Evolutionary conservation across 352 stramenopile species (phyloP).

Genomic region (Phytopythium aichiense): DNA sequence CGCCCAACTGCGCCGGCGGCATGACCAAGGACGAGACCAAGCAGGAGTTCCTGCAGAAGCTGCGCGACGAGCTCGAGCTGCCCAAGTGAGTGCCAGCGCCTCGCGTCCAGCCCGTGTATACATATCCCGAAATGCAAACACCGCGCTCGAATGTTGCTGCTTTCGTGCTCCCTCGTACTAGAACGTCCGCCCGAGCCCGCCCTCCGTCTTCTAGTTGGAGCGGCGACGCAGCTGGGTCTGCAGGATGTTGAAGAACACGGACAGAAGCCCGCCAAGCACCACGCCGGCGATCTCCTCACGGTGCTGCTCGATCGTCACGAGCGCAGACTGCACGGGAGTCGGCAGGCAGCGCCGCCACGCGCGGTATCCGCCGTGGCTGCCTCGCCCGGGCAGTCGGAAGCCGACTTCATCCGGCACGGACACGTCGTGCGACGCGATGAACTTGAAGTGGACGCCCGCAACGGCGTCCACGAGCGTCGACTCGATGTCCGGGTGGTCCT

Average conservation of each 20-base stretch:
- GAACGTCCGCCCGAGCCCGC: not conserved
- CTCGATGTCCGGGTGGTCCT: conserved; percentile 68
- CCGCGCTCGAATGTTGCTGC: not conserved
- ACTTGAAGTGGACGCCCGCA: conserved; percentile 66
- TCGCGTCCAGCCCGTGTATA: not conserved
- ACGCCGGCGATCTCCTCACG: conserved; percentile 73
- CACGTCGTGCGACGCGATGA: conserved; percentile 58
- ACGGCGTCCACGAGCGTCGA: conserved; percentile 54
- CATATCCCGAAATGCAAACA: not conserved
- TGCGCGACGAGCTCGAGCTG: conserved; percentile 19
- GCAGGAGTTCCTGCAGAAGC: conserved; percentile 48
- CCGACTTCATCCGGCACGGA: conserved; percentile 52
- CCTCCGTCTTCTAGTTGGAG: conserved; percentile 2
- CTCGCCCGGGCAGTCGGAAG: conserved; percentile 21
- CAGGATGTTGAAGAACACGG: conserved; percentile 68
- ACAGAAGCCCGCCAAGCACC: conserved; percentile 64
- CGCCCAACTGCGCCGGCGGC: conserved; percentile 67
- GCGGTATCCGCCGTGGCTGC: conserved; percentile 13
- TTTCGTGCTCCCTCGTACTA: not conserved
- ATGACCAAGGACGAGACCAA: conserved; percentile 71
- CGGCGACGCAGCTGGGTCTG: conserved; percentile 51
- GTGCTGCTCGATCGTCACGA: conserved; percentile 51
- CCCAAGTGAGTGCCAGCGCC: not conserved
- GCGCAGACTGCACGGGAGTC: conserved; percentile 28
- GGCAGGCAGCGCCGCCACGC: conserved; percentile 45